phyloP scores from a whole-genome alignment of 208 protist species.

The Naegleria gruberi region DNA sequence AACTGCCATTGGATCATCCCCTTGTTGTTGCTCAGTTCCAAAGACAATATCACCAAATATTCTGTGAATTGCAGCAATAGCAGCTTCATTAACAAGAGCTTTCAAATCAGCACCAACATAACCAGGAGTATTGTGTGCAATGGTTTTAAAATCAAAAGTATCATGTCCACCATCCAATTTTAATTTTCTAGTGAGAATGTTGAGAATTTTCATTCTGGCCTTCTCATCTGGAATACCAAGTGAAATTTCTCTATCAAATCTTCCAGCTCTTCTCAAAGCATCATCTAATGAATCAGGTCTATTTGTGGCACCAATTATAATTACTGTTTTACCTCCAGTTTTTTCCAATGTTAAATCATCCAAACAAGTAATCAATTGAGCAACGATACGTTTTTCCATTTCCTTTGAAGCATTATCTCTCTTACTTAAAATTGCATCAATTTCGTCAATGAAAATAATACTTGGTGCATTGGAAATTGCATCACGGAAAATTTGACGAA shows the following conservation, averaged over 20 bases:
- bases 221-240: slow-evolving; percentile 88
- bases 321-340: slow-evolving; percentile 70
- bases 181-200: slow-evolving; percentile 66
- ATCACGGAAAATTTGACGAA: slow-evolving; percentile 88
- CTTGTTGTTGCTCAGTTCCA: background rate
- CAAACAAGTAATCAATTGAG: slow-evolving; percentile 97
- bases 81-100: slow-evolving; percentile 83
- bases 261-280: slow-evolving; percentile 85
- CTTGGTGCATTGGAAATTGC: slow-evolving; percentile 82
- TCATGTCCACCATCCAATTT: slow-evolving; percentile 52
- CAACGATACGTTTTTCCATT: slow-evolving; percentile 97
- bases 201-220: slow-evolving; percentile 72
- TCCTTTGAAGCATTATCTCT: slow-evolving; percentile 87
- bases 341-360: slow-evolving; percentile 78
- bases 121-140: slow-evolving; percentile 87
- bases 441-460: slow-evolving; percentile 98
- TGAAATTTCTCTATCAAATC: slow-evolving; percentile 94
- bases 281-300: slow-evolving; percentile 89
- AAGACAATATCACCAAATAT: slow-evolving; percentile 38
- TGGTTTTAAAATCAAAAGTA: slow-evolving; percentile 76
- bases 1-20: background rate
- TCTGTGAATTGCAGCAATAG: slow-evolving; percentile 51
- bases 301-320: slow-evolving; percentile 90
- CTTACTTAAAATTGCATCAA: slow-evolving; percentile 63
- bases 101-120: slow-evolving; percentile 96